phyloP scores from a whole-genome alignment of 2,329 filamentous ascomycete genomes.

The Aspergillus aculeatus region DNA sequence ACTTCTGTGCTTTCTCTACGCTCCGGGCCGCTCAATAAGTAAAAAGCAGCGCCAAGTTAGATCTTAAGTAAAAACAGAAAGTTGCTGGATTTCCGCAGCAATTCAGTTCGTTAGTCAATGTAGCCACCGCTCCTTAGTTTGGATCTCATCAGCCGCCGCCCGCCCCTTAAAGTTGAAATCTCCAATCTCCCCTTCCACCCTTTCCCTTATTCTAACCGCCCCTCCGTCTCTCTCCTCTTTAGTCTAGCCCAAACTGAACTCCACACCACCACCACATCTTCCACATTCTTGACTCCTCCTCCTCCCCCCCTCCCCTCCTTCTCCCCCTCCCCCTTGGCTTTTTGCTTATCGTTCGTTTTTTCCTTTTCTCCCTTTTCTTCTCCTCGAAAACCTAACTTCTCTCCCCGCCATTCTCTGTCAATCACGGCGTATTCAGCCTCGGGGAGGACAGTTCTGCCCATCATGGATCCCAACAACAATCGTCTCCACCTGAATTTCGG shows the following conservation, averaged over 20 bases:
- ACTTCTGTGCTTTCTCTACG: too few species aligned
- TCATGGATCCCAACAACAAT: constrained; percentile 55
- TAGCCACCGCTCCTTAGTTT: constrained; percentile 16
- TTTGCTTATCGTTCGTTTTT: not conserved
- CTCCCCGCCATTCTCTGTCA: constrained; percentile 9
- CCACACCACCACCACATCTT: not conserved
- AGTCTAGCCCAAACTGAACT: constrained; percentile 26
- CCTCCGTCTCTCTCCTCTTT: constrained; percentile 20
- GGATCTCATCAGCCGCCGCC: constrained; percentile 3
- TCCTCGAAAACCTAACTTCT: constrained; percentile 6
- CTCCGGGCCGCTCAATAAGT: too few species aligned
- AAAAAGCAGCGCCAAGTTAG: not conserved
- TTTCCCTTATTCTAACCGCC: constrained; percentile 8
- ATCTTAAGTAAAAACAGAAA: too few species aligned
- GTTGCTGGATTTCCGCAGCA: too few species aligned
- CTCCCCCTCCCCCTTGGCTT: constrained; percentile 13
- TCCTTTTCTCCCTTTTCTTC: constrained; percentile 7
- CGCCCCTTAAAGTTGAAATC: too few species aligned
- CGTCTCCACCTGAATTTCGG: constrained; percentile 50
- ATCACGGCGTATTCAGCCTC: constrained; percentile 32
- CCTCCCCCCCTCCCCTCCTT: constrained; percentile 7
- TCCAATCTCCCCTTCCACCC: constrained; percentile 1
- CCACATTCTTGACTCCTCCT: too few species aligned
- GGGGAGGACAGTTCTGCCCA: constrained; percentile 48
- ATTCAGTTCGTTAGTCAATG: too few species aligned